Evolutionary conservation across 208 protist genomes (phyloP).

Genomic region (Sergeia podlipaevii): DNA sequence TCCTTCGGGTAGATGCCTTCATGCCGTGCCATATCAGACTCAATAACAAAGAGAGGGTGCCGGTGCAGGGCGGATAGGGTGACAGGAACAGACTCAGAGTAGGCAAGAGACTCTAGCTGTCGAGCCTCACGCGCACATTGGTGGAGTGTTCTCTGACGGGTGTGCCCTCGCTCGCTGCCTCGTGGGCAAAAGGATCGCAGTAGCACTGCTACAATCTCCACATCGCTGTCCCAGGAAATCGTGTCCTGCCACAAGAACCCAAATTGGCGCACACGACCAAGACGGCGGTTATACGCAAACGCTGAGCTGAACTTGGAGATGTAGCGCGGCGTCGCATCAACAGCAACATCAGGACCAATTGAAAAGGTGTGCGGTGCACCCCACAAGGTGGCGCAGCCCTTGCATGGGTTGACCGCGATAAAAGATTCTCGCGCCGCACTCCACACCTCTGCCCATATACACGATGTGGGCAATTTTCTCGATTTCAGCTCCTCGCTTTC

Average conservation of each 20-base stretch:
- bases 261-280: slow-evolving; percentile 51
- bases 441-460: slow-evolving; percentile 90
- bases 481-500: slow-evolving; percentile 23
- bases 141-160: slow-evolving; percentile 13
- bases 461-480: slow-evolving; percentile 61
- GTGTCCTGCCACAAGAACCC: slow-evolving; percentile 76
- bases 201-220: slow-evolving; percentile 73
- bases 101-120: slow-evolving; percentile 75
- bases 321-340: slow-evolving; percentile 84
- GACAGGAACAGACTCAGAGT: slow-evolving; percentile 79
- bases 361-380: slow-evolving; percentile 83
- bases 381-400: slow-evolving; percentile 67
- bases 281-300: slow-evolving; percentile 45
- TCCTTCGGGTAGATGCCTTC: slow-evolving; percentile 87
- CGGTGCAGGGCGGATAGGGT: slow-evolving; percentile 63
- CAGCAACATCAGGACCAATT: slow-evolving; percentile 49
- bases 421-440: slow-evolving; percentile 66
- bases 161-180: not conserved
- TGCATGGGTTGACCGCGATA: slow-evolving; percentile 83
- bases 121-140: slow-evolving; percentile 47
- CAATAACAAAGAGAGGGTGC: slow-evolving; percentile 88
- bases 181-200: slow-evolving; percentile 47
- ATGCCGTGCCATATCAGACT: slow-evolving; percentile 63
- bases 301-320: slow-evolving; percentile 74
- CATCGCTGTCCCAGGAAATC: slow-evolving; percentile 72